Conservation (phyloP, 768 basidiomycete genomes). For the Boletus rubescentipes region DNA sequence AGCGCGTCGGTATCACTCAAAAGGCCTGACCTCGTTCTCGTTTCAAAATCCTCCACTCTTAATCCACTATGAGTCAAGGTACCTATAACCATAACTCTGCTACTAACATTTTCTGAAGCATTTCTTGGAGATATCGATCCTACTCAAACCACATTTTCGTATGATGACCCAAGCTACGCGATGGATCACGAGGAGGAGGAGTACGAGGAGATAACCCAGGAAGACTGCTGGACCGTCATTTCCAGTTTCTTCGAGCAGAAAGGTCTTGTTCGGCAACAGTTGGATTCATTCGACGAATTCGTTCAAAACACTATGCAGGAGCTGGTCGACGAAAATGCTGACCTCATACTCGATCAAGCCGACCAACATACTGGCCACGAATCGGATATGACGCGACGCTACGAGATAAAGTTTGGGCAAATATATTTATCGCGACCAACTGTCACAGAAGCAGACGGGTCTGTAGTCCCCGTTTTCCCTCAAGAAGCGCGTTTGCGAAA, state of each 20-base stretch:
- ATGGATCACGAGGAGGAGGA: constrained; percentile 54
- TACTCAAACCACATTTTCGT: constrained; percentile 47
- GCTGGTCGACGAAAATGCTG: constrained; percentile 94
- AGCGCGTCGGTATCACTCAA: not conserved
- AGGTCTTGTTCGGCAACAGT: constrained; percentile 95
- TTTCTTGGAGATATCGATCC: constrained; percentile 45
- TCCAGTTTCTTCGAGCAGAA: constrained; percentile 96
- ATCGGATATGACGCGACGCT: constrained; percentile 81
- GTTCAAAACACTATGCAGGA: constrained; percentile 99
- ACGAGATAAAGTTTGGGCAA: constrained; percentile 96
- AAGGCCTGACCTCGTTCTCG: not conserved
- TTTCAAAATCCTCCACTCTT: not conserved
- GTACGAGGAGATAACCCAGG: constrained; percentile 84
- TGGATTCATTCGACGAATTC: constrained; percentile 98
- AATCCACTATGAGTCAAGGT: constrained; percentile 35
- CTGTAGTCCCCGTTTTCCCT: constrained; percentile 90
- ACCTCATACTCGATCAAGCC: constrained; percentile 93
- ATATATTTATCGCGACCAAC: constrained; percentile 96
- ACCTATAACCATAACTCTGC: constrained; percentile 16
- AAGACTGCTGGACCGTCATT: constrained; percentile 95
- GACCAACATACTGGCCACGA: constrained; percentile 93
- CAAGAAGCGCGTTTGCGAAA: constrained; percentile 96
- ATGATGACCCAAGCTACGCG: constrained; percentile 60
- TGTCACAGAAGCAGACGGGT: constrained; percentile 93
- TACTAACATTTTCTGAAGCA: constrained; percentile 34